These are phyloP conservation scores for Alternaria gansuensis DNA, from an alignment of 2,329 filamentous ascomycete species.

Conservation along the genomic window DNA sequence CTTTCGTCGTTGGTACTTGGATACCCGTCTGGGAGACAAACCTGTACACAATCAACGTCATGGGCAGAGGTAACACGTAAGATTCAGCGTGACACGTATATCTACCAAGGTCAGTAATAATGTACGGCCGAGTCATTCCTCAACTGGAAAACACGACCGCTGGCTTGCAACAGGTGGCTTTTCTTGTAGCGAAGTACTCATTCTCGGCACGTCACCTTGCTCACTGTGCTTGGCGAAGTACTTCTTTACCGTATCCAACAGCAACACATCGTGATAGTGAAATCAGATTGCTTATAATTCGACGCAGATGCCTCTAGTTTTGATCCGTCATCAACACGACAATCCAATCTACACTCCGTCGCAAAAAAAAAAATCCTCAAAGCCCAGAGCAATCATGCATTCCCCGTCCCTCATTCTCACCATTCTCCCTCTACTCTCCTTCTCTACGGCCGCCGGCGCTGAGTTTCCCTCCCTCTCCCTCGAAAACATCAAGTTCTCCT, in stretches of 20 bases:
- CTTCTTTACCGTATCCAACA: background rate
- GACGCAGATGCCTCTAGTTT: background rate
- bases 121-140: background rate
- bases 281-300: background rate
- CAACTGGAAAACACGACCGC: background rate
- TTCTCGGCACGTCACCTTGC: background rate
- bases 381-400: background rate
- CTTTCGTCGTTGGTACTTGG: background rate
- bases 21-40: background rate
- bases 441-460: background rate
- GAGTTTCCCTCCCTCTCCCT: background rate
- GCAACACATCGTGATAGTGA: background rate
- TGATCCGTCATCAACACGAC: background rate
- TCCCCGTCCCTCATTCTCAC: background rate
- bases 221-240: background rate
- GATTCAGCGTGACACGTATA: background rate
- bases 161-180: slow-evolving; percentile 5
- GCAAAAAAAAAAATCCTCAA: slow-evolving; percentile 2
- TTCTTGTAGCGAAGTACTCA: background rate
- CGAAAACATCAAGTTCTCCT: slow-evolving; percentile 5
- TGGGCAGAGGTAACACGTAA: background rate
- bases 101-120: background rate
- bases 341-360: background rate
- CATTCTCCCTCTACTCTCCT: background rate
- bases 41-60: background rate